Base-by-base conservation (phyloP, 148 eudicot species). In the Tetragonia tetragonoides region DNA sequence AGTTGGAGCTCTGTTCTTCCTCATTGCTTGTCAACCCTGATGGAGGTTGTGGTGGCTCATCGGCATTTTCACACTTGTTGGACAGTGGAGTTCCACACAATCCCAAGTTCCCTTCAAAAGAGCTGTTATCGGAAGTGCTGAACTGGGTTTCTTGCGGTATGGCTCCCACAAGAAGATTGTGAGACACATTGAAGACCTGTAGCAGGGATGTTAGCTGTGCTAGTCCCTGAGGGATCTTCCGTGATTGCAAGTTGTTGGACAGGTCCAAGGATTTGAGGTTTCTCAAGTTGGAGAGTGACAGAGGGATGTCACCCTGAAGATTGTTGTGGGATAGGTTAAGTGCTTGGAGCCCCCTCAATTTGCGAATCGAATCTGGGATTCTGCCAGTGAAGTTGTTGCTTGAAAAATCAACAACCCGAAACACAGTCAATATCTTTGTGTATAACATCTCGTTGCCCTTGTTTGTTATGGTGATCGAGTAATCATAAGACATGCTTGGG, bases 301-400 rank as follows among this genome's bases (percentile, higher is more conserved):
- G 1, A 11, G 86, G 86, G 6, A 87, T 81, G 0, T 3, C 0
- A 0, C 89, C 85, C 5, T 4, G 10, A 17, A 86, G 79, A 17
- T 44, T 11, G 38, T 88, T 88, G 80, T 74, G 70, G 0, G 91
- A 86, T 6, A 88, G 40, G 60, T 86, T 88, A 10, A 88, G 79
- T 37, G 56, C 72, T 20, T 80, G 71, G 75, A 89, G 84, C 17
- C 80, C 83, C 5, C n/a, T 66, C 21, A 81, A 82, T 11, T 73
- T 49, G 3, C 83, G 80, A 23, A 88, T 70, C 2, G 57, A 57
- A 28, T 67, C 37, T 16, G 91, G 82, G 37, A 90, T 86, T 3
- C 4, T 10, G 5, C 89, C 89, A 0, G 46, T 47, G 38, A 90
- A 88, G 11, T 71, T 64, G 82, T 86, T 86, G 54, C 82, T 65